Base-by-base conservation (phyloP, 1,139 yeast genomes). In the Yamadazyma spencermartinsiae region DNA sequence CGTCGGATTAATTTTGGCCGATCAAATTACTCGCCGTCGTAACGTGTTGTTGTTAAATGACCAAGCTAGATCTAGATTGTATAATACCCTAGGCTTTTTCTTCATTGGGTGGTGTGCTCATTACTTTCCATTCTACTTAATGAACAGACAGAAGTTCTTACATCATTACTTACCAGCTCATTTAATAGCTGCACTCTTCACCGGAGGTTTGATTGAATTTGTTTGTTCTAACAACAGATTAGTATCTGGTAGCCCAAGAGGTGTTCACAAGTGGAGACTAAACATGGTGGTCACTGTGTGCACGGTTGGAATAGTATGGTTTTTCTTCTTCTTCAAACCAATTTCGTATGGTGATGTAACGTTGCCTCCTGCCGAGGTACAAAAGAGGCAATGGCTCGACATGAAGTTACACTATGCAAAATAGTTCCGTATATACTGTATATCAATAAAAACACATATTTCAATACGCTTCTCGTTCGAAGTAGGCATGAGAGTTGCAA, bases 81-180 rank as follows among this genome's bases (percentile, higher is more conserved):
- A 89, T 69, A 77, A 83, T 51, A 87, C 94, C 18, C 65, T 88
- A 46, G 88, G 95, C 10, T 94, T 88, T 69, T 79, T 92, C 54
- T 84, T 87, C 56, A 58, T 82, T 45, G 97, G 95, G 11, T 92
- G 96, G 92, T 72, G 80, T 28, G 77, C 89, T 27, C 98, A 89
- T 63, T 89, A 86, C 61, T 79, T 87, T 59, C 96, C 96, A 46
- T 89, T 90, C 73, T 90, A 77, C 67, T 72, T 89, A 55, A 89
- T 89, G 98, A 77, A 79, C 44, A 85, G 98, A 68, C 97, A 90
- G 66, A 85, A 86, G 61, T 89, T 90, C 68, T 74, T 89, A 60
- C 98, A 92, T 60, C 98, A 92, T 63, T 92, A 92, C 61, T 69
- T 92, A 52, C 98, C 99, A 27, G 98, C 98, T 0, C 98, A 94